A percentile compares a stretch with the other conserved stretches of the same genome.
phyloP scores from a whole-genome alignment of 495 filamentous ascomycete genomes.

The Penicillium pulvis region DNA sequence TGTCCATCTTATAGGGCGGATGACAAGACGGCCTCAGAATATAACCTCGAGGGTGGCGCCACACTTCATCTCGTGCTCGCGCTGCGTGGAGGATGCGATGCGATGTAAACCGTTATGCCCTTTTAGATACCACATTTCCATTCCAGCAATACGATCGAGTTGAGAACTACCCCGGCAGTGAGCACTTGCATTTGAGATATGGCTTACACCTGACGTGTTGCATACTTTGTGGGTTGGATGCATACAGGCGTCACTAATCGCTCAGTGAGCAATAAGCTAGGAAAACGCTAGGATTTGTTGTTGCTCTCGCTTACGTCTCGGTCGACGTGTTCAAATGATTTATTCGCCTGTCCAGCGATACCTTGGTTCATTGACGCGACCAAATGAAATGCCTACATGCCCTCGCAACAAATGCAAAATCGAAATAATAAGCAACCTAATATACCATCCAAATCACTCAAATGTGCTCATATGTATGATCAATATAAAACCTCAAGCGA shows the following conservation, averaged over 20 bases:
- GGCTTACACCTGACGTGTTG: neutral
- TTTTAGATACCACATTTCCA: slow-evolving; percentile 29
- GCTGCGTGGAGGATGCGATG: slow-evolving; percentile 69
- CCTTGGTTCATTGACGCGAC: neutral
- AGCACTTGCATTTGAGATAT: neutral
- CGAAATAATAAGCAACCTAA: neutral
- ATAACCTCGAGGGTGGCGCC: slow-evolving; percentile 86
- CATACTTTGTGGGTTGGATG: neutral
- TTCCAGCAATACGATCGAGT: slow-evolving; percentile 22
- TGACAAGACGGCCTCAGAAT: slow-evolving; percentile 83
- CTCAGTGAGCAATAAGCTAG: neutral
- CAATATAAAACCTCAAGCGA: neutral
- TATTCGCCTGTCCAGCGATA: neutral
- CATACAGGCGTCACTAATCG: neutral
- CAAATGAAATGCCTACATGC: neutral
- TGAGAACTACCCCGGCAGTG: neutral
- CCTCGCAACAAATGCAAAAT: neutral
- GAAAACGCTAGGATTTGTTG: neutral
- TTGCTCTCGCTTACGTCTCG: neutral
- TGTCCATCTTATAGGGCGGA: slow-evolving; percentile 68
- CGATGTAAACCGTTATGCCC: slow-evolving; percentile 19
- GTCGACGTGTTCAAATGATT: neutral
- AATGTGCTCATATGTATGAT: neutral
- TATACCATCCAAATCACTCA: neutral
- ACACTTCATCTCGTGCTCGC: slow-evolving; percentile 96